Conservation (phyloP, 306 rosid genomes). For the Gastrolobium bilobum region DNA sequence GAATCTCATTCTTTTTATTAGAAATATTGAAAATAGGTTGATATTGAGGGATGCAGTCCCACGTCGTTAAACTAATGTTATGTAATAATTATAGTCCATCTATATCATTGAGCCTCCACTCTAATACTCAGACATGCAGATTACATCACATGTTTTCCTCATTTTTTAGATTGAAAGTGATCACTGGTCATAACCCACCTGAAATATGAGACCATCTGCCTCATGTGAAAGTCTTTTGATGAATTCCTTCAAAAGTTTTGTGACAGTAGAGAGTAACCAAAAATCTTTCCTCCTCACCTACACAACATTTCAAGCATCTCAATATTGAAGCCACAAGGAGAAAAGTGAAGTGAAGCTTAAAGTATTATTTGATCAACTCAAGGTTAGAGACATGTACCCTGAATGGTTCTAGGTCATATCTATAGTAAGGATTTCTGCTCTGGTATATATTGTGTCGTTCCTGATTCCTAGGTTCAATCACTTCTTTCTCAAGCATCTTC, state of each 20-base stretch:
- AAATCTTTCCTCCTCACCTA: constrained; percentile 99
- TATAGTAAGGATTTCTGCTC: constrained; percentile 80
- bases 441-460: constrained; percentile 80
- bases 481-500: constrained; percentile 99
- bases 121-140: no score
- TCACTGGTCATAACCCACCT: constrained; percentile 64
- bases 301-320: constrained; percentile 50
- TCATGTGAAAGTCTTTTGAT: constrained; percentile 94
- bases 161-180: constrained; percentile 21
- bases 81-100: no score
- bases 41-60: no score
- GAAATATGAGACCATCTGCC: constrained; percentile 99
- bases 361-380: constrained; percentile 31
- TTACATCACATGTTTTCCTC: no score
- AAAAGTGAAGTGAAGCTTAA: constrained; percentile 37
- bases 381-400: constrained; percentile 69
- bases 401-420: constrained; percentile 99
- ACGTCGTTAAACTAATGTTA: no score
- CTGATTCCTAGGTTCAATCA: constrained; percentile 92
- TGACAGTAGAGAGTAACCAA: constrained; percentile 96
- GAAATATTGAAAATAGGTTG: not conserved
- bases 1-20: constrained; percentile 20
- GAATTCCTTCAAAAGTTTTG: constrained; percentile 91
- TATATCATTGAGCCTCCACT: no score
- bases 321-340: constrained; percentile 40